These are phyloP conservation scores for Nematodospora anomalae DNA, from an alignment of 1,139 yeast genomes.

Conservation along the genomic window DNA sequence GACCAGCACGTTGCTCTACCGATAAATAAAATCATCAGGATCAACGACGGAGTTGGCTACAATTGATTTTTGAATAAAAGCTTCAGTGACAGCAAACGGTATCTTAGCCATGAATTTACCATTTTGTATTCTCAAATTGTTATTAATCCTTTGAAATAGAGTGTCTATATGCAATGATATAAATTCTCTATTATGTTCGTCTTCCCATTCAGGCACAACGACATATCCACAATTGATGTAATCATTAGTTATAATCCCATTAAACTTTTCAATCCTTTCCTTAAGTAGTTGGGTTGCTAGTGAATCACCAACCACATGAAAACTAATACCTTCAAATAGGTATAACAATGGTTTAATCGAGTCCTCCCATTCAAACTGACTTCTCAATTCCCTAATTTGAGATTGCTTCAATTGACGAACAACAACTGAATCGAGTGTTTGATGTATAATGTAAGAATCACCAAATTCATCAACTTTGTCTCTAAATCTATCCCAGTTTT, in stretches of 20 bases:
- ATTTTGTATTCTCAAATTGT: constrained; percentile 17
- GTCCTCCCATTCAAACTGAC: constrained; percentile 15
- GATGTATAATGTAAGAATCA: constrained; percentile 48
- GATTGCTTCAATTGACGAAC: constrained; percentile 7
- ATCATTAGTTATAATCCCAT: constrained; percentile 27
- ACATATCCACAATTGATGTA: constrained; percentile 26
- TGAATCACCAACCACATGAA: constrained; percentile 23
- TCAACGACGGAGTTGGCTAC: constrained; percentile 42
- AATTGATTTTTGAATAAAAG: constrained; percentile 47
- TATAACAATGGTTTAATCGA: constrained; percentile 18
- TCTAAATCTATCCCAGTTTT: constrained; percentile 12
- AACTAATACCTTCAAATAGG: constrained; percentile 24
- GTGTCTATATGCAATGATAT: constrained; percentile 13
- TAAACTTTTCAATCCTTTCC: constrained; percentile 30
- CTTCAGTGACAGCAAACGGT: constrained; percentile 48
- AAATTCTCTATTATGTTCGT: constrained; percentile 9
- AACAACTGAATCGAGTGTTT: constrained; percentile 10
- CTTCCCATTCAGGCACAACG: constrained; percentile 15
- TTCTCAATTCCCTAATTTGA: constrained; percentile 7
- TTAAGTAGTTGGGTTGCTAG: constrained; percentile 11
- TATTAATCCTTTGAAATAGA: constrained; percentile 24
- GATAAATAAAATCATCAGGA: constrained; percentile 35
- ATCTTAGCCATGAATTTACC: constrained; percentile 23
- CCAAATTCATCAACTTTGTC: constrained; percentile 50
- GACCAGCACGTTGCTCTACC: not conserved